Evolutionary conservation across 2,329 filamentous ascomycete genomes (phyloP), one percentile per base, ranked within the genome.

Genomic region (Dothistroma septosporum): DNA sequence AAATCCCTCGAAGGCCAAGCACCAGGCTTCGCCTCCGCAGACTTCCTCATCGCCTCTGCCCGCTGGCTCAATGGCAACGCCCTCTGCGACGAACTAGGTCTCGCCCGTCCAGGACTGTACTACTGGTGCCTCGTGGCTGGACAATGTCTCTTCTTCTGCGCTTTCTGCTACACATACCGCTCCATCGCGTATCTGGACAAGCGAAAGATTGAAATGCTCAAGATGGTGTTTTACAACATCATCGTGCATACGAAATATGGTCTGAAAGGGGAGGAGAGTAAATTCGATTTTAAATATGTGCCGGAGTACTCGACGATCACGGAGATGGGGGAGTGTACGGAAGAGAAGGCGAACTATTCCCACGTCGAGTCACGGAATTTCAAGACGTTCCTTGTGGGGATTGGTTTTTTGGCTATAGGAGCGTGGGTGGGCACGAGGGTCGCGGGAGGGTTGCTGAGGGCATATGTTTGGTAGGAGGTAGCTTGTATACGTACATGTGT

Each of bases 21-120:
- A 0, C 90, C 90, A 0, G 80, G 84, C 0, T 87, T 85, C 65
- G 82, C 87, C 0, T 87, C 85, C 1, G 80, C 82, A 6, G 83
- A 85, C 52, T 90, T 91, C 72, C 79, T 92, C 56, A 80, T 84
- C 54, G 89, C 88, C 0, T 83, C 84, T 70, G 84, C 85, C 5
- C 81, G 88, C 60, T 89, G 87, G 80, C 78, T 92, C 16, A 91
- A 91, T 69, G 88, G 89, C 3, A 78, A 82, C 35, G 79, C 84
- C 16, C 79, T 92, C 0, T 79, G 82, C 32, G 80, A 85, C 67
- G 79, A 78, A 1, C 78, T 92, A 9, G 84, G 79, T 0, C 80
- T 90, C 7, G 80, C 82, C 19, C 77, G 76, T 22, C 83, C 87
- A 1, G 77, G 77, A 5, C 63, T 79, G 0, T 87, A 85, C 64